Evolutionary conservation across 192 early-diverging fungal species (phyloP).

Genomic region (Diversispora epigaea): DNA sequence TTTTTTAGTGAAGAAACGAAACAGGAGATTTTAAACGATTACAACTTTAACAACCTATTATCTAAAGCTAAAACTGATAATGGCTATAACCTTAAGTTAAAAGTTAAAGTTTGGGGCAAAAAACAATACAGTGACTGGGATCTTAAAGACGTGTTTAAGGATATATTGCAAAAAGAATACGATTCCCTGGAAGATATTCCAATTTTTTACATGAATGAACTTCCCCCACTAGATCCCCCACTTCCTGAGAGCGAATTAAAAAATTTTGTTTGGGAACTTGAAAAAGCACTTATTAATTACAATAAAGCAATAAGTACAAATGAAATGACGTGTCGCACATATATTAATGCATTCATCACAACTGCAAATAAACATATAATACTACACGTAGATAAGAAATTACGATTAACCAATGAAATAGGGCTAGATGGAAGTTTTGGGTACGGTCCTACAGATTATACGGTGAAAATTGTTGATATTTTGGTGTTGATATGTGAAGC

Average conservation of each 20-base stretch:
- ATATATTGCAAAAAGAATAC: constrained; percentile 21
- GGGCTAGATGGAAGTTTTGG: constrained; percentile 26
- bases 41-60: not conserved
- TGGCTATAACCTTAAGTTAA: not conserved
- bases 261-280: not conserved
- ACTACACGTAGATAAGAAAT: not conserved
- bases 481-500: constrained; percentile 5
- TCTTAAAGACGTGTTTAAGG: constrained; percentile 14
- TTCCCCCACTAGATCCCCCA: not conserved
- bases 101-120: constrained; percentile 3
- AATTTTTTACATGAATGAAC: constrained; percentile 12
- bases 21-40: no score
- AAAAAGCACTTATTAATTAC: constrained; percentile 4
- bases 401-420: constrained; percentile 6
- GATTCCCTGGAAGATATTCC: not conserved
- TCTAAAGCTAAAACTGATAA: not conserved
- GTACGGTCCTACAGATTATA: constrained; percentile 28
- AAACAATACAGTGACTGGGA: constrained; percentile 28
- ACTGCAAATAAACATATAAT: not conserved
- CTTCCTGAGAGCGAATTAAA: not conserved
- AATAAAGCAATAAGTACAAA: constrained; percentile 16
- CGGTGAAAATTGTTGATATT: constrained; percentile 11
- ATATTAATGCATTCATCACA: constrained; percentile 18
- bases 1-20: no score
- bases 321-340: constrained; percentile 18